Percentiles rank a stretch among this genome's conserved stretches.
Conservation (phyloP, 306 rosid genomes). For the Potentilla sterilis region DNA sequence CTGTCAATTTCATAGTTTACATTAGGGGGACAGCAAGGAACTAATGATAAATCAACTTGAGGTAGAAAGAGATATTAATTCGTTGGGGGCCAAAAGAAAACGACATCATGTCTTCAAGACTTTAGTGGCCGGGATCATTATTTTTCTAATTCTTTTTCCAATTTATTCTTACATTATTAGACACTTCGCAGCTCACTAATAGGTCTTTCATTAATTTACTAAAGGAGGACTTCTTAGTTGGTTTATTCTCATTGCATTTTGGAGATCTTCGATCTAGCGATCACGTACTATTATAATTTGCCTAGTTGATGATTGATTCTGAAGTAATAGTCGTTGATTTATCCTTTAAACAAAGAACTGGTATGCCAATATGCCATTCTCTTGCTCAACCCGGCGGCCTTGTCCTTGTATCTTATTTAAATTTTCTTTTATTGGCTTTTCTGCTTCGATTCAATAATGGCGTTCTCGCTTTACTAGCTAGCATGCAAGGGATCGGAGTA, state of each 20-base stretch:
- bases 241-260: not conserved
- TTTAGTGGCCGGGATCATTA: not conserved
- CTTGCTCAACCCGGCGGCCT: not conserved
- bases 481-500: too few species aligned
- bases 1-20: constrained; percentile 16
- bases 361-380: too few species aligned
- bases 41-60: not conserved
- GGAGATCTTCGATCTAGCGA: not conserved
- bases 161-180: not conserved
- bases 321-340: not conserved
- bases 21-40: constrained; percentile 13
- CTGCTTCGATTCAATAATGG: too few species aligned
- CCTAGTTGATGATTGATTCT: not conserved
- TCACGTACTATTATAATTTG: not conserved
- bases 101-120: too few species aligned
- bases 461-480: too few species aligned
- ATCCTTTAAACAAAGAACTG: not conserved
- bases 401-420: not conserved
- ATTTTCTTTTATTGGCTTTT: too few species aligned
- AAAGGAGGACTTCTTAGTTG: not conserved
- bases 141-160: not conserved
- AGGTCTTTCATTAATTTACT: not conserved
- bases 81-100: not conserved
- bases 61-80: not conserved
- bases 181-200: not conserved